Evolutionary conservation across 2,329 filamentous ascomycete genomes (phyloP).

Genomic region (Scedosporium dehoogii): DNA sequence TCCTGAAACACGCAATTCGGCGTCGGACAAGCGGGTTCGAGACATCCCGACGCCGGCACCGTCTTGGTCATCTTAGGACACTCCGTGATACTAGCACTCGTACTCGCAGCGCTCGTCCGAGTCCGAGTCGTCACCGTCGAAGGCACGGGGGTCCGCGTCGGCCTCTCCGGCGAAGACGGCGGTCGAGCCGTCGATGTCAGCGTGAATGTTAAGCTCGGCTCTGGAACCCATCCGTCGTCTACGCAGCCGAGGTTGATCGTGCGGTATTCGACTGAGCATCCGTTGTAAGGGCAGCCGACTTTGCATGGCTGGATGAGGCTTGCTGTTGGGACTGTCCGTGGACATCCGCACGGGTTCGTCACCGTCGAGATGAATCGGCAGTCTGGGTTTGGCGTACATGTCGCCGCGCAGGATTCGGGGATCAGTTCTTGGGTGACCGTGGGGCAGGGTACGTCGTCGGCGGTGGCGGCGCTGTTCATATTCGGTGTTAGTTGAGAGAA

Average conservation of each 20-base stretch:
- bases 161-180: background rate
- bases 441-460: background rate
- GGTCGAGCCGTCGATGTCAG: background rate
- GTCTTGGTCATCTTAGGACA: slow-evolving; percentile 1
- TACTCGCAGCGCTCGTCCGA: background rate
- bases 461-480: background rate
- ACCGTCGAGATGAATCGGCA: slow-evolving; percentile 5
- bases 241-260: background rate
- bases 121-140: background rate
- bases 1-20: slow-evolving; percentile 2
- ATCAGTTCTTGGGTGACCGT: background rate
- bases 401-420: background rate
- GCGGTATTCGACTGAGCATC: background rate
- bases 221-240: background rate
- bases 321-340: background rate
- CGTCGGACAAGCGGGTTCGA: background rate
- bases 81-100: background rate
- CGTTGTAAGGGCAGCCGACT: background rate
- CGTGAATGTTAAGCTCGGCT: background rate
- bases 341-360: slow-evolving; percentile 2
- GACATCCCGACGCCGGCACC: background rate
- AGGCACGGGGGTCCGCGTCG: background rate
- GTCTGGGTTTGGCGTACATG: background rate
- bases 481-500: background rate
- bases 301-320: slow-evolving; percentile 1